Conservation (phyloP, 768 basidiomycete genomes). For the Tricholoma saponaceum region DNA sequence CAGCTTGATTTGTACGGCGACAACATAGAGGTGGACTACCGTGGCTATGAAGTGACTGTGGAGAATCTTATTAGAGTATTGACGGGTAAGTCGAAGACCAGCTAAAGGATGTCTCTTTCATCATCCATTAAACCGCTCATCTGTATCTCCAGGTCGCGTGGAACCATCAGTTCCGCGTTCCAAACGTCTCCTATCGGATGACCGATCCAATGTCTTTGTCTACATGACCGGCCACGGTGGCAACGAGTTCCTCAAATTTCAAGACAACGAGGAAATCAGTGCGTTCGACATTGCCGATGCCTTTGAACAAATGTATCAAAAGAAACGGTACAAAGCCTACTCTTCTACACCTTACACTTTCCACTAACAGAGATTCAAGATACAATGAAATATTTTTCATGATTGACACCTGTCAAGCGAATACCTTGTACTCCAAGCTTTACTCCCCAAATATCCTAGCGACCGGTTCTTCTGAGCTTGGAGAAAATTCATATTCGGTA, state of each 20-base stretch:
- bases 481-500: slow-evolving; percentile 93
- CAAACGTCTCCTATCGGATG: slow-evolving; percentile 89
- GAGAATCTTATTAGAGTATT: slow-evolving; percentile 92
- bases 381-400: slow-evolving; percentile 98
- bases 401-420: slow-evolving; percentile 98
- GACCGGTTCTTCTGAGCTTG: slow-evolving; percentile 79
- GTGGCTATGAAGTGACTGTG: slow-evolving; percentile 96
- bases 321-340: slow-evolving; percentile 64
- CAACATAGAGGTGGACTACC: slow-evolving; percentile 96
- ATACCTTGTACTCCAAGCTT: slow-evolving; percentile 89
- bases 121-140: neutral
- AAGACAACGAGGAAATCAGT: slow-evolving; percentile 97
- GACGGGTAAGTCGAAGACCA: slow-evolving; percentile 62
- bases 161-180: slow-evolving; percentile 83
- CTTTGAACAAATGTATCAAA: slow-evolving; percentile 98
- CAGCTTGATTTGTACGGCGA: slow-evolving; percentile 91
- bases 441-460: slow-evolving; percentile 93
- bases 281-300: slow-evolving; percentile 98
- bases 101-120: no score
- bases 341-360: neutral
- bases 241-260: slow-evolving; percentile 98
- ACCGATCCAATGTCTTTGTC: slow-evolving; percentile 89
- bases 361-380: slow-evolving; percentile 27
- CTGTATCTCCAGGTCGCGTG: slow-evolving; percentile 61
- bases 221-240: slow-evolving; percentile 99